Conservation (phyloP, 78 protist species). For the Pigoraptor vietnamica region DNA sequence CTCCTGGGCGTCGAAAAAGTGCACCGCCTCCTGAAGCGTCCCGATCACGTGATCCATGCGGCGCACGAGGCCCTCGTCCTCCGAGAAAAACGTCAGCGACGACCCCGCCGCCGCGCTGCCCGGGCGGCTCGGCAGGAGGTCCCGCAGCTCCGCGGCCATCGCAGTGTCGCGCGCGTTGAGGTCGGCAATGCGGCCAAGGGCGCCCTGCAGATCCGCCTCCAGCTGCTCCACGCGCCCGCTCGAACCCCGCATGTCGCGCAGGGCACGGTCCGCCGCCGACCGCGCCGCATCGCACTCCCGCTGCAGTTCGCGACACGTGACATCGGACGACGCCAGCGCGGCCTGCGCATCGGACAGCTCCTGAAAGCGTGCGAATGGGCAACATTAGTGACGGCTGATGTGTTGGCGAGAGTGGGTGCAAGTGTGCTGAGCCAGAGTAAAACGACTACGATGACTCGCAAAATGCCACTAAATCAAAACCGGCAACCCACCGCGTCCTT, state of each 20-base stretch:
- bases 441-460: background rate
- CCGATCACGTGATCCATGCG: background rate
- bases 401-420: background rate
- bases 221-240: background rate
- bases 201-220: background rate
- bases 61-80: background rate
- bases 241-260: background rate
- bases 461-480: background rate
- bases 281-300: background rate
- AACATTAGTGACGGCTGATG: background rate
- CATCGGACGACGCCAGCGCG: background rate
- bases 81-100: background rate
- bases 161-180: background rate
- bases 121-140: background rate
- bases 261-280: background rate
- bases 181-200: background rate
- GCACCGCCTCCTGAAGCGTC: background rate
- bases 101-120: background rate
- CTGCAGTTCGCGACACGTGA: background rate
- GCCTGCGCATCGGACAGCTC: background rate
- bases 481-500: background rate
- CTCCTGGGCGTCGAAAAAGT: background rate
- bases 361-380: background rate
- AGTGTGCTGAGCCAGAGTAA: background rate
- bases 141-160: background rate